A percentile compares a stretch with the other conserved stretches of the same genome.
Conservation (phyloP, 1,284 basidiomycete species). For the Cerrena zonata region DNA sequence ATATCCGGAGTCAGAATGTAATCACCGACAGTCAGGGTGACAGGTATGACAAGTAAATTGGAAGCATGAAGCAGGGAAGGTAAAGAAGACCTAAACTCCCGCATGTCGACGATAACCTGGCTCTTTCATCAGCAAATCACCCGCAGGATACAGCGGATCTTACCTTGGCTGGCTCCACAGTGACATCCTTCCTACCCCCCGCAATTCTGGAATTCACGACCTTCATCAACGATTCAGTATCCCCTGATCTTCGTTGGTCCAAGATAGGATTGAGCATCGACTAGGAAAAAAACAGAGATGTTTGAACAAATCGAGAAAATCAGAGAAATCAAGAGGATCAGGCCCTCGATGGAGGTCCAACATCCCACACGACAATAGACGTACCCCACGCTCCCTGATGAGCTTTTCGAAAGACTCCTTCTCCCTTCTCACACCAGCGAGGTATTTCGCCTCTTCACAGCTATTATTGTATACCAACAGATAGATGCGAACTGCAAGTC, state of each 20-base stretch:
- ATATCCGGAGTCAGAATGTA: conserved; percentile 95
- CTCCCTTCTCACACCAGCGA: conserved; percentile 83
- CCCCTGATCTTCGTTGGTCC: conserved; percentile 51
- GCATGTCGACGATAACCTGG: conserved; percentile 92
- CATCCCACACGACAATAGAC: conserved; percentile 25
- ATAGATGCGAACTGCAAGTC: conserved; percentile 84
- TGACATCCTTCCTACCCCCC: conserved; percentile 73
- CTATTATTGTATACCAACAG: conserved; percentile 91
- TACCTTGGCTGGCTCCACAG: conserved; percentile 67
- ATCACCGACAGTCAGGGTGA: conserved; percentile 90
- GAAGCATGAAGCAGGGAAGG: conserved; percentile 87
- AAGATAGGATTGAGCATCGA: conserved; percentile 87
- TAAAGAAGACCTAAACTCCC: conserved; percentile 90
- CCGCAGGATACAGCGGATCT: conserved; percentile 9
- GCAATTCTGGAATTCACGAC: conserved; percentile 85
- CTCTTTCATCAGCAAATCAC: background rate
- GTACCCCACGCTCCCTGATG: conserved; percentile 85
- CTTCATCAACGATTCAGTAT: conserved; percentile 65
- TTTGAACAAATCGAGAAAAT: no score
- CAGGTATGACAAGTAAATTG: conserved; percentile 77
- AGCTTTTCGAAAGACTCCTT: conserved; percentile 92
- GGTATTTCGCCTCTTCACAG: conserved; percentile 92
- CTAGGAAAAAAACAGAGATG: no score
- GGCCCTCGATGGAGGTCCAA: no score
- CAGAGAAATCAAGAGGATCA: no score